Evolutionary conservation across 495 filamentous ascomycete genomes (phyloP).

Genomic region (Xylaria acuta): DNA sequence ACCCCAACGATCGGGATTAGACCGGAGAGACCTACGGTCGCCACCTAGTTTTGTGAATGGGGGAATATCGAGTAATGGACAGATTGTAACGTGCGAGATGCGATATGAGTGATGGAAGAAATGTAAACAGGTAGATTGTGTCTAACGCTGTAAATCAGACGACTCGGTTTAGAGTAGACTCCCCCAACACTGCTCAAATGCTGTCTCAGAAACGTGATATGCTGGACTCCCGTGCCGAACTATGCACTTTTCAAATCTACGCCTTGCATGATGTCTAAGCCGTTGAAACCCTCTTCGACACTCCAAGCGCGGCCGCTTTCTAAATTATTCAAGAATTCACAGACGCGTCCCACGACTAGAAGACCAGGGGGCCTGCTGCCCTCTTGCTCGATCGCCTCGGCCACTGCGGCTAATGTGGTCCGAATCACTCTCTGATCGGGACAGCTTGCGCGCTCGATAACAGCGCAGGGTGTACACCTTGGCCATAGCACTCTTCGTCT

Average conservation of each 20-base stretch:
- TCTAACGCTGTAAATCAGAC: conserved; percentile 16
- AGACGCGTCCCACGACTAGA: conserved; percentile 85
- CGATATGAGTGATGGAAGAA: background rate
- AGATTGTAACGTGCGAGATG: background rate
- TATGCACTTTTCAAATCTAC: conserved; percentile 30
- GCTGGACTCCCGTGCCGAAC: background rate
- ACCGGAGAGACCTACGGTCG: background rate
- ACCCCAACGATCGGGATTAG: conserved; percentile 40
- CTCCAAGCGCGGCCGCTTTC: conserved; percentile 70
- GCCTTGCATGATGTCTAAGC: conserved; percentile 56
- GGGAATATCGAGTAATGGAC: background rate
- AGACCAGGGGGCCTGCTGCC: conserved; percentile 89
- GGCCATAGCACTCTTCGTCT: conserved; percentile 50
- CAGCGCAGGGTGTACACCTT: conserved; percentile 78
- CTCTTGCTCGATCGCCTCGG: conserved; percentile 83
- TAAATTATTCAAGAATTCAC: conserved; percentile 71
- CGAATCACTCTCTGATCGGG: conserved; percentile 92
- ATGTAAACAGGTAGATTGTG: conserved; percentile 18
- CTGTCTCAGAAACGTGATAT: background rate
- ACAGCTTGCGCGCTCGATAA: conserved; percentile 93
- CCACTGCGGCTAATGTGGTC: conserved; percentile 80
- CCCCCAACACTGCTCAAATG: background rate
- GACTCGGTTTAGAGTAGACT: background rate
- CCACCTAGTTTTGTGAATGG: background rate
- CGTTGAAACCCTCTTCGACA: conserved; percentile 88